phyloP scores from a whole-genome alignment of 2,329 filamentous ascomycete genomes.

The Elsinoe arachidis region DNA sequence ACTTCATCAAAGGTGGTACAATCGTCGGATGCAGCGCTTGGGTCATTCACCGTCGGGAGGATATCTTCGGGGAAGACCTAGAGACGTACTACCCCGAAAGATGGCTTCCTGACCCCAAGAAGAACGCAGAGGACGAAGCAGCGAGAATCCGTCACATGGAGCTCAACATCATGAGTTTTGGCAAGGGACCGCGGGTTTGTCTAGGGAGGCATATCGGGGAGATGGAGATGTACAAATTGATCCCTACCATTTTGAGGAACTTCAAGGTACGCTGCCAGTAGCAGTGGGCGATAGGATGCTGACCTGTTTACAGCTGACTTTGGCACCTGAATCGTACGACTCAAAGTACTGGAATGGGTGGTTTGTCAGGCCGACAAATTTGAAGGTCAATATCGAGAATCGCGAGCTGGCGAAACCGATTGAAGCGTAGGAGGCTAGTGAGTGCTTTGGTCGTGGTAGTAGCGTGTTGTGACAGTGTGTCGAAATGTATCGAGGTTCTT shows the following conservation, averaged over 20 bases:
- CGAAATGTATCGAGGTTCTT: background rate
- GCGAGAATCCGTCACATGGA: background rate
- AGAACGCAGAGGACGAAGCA: conserved; percentile 32
- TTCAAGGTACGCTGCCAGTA: background rate
- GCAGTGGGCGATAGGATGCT: background rate
- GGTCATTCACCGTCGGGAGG: conserved; percentile 15
- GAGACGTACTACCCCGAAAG: conserved; percentile 19
- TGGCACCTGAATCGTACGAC: background rate
- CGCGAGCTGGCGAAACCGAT: background rate
- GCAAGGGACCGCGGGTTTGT: conserved; percentile 42
- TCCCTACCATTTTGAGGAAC: background rate
- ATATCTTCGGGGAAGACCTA: conserved; percentile 21
- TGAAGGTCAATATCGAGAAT: conserved; percentile 7
- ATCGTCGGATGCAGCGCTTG: conserved; percentile 14
- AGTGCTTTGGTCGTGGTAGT: background rate
- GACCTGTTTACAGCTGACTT: background rate
- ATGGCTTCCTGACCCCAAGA: conserved; percentile 16
- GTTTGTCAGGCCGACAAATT: conserved; percentile 3
- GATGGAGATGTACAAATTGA: conserved; percentile 44
- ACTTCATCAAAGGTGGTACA: conserved; percentile 19
- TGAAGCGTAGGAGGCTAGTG: background rate
- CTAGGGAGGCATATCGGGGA: conserved; percentile 44
- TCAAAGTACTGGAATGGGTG: conserved; percentile 3
- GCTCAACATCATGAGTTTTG: conserved; percentile 29
- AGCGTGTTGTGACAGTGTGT: background rate